phyloP scores from a whole-genome alignment of 1,139 yeast genomes.

The Yamadazyma dushanensis region DNA sequence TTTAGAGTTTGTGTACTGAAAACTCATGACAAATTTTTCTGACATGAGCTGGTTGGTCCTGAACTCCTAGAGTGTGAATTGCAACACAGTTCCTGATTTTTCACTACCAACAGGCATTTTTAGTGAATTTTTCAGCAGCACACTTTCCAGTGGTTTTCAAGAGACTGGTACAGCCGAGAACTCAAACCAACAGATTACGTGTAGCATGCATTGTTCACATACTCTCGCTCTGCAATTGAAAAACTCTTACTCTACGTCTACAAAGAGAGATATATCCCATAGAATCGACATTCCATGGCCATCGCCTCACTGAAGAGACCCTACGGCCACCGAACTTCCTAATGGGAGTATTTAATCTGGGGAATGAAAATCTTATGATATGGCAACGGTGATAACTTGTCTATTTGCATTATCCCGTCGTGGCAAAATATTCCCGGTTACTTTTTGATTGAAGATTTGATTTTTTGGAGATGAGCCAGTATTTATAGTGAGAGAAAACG shows the following conservation, averaged over 20 bases:
- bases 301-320: slow-evolving; percentile 52
- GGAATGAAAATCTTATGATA: slow-evolving; percentile 42
- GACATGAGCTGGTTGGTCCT: too few species aligned
- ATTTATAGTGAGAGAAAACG: not conserved
- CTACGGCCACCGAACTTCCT: slow-evolving; percentile 61
- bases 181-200: too few species aligned
- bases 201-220: too few species aligned
- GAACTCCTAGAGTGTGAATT: not conserved
- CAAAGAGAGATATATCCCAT: slow-evolving; percentile 45
- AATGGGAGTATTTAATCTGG: slow-evolving; percentile 53
- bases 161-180: too few species aligned
- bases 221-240: too few species aligned
- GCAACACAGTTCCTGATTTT: too few species aligned
- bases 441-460: slow-evolving; percentile 56
- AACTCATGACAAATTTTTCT: too few species aligned
- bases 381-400: slow-evolving; percentile 71
- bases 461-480: slow-evolving; percentile 2
- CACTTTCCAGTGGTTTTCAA: too few species aligned
- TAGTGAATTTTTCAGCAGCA: too few species aligned
- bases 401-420: slow-evolving; percentile 63
- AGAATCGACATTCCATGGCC: slow-evolving; percentile 59
- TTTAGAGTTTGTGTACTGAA: too few species aligned
- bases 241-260: not conserved
- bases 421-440: slow-evolving; percentile 64
- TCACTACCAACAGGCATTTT: not conserved